These are phyloP conservation scores for Aureobasidium sp. DNA, from an alignment of 2,329 filamentous ascomycete genomes.

Conservation along the genomic window DNA sequence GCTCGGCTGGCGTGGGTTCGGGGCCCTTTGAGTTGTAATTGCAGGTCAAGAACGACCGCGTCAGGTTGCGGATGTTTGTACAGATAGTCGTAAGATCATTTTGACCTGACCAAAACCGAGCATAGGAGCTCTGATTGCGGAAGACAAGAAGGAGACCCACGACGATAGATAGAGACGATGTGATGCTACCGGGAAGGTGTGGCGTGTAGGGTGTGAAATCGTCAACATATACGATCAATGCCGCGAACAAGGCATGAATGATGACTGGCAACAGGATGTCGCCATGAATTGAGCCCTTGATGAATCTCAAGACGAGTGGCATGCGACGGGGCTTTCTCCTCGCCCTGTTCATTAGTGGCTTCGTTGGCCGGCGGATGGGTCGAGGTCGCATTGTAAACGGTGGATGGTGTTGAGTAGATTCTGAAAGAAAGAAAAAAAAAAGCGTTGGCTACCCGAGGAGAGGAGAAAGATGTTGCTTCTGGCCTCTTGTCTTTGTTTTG, in stretches of 20 bases:
- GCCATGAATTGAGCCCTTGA: conserved; percentile 54
- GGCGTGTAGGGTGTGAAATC: conserved; percentile 31
- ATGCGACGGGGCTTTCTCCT: conserved; percentile 42
- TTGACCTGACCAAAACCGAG: conserved; percentile 49
- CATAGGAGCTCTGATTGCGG: conserved; percentile 55
- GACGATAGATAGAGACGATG: conserved; percentile 55
- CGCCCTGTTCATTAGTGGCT: conserved; percentile 1
- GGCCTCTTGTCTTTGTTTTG: not conserved
- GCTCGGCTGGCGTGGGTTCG: conserved; percentile 35
- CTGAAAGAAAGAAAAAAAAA: not conserved
- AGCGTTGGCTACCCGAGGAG: no score
- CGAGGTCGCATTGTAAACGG: not conserved
- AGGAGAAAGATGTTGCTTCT: not conserved
- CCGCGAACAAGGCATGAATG: conserved; percentile 50
- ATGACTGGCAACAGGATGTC: conserved; percentile 49
- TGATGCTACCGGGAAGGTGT: conserved; percentile 50
- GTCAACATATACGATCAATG: conserved; percentile 50
- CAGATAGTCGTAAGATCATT: conserved; percentile 46
- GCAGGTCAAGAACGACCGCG: conserved; percentile 46
- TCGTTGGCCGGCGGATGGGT: not conserved
- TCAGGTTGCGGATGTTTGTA: conserved; percentile 52
- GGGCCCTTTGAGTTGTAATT: conserved; percentile 24
- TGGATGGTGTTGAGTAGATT: not conserved
- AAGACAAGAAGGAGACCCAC: conserved; percentile 61
- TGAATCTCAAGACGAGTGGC: conserved; percentile 55